phyloP scores from a whole-genome alignment of 208 protist genomes.

The Leishmania martiniquensis region DNA sequence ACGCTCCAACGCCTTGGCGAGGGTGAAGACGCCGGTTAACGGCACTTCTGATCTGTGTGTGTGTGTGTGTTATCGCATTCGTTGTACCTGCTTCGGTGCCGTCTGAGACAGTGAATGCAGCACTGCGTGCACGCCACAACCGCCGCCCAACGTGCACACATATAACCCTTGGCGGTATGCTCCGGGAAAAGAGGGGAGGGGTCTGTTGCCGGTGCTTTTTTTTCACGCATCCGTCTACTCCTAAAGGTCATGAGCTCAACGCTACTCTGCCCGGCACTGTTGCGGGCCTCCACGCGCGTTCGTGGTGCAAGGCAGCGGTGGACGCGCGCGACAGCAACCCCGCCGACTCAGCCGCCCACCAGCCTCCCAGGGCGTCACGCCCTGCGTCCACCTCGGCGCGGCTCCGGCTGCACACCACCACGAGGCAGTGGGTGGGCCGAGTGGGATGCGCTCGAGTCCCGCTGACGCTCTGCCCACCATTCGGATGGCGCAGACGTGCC shows the following conservation, averaged over 20 bases:
- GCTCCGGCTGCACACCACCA: not conserved
- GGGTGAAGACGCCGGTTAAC: too few relatives aligned
- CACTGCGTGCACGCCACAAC: too few relatives aligned
- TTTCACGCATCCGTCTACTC: not conserved
- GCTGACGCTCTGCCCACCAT: not conserved
- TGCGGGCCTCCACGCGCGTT: not conserved
- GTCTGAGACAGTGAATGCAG: not conserved
- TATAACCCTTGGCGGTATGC: too few relatives aligned
- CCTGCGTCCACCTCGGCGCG: not conserved
- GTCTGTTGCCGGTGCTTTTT: too few relatives aligned
- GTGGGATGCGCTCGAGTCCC: not conserved
- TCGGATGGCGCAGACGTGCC: not conserved
- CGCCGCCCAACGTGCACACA: too few relatives aligned
- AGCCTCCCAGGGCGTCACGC: not conserved
- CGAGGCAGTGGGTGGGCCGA: not conserved
- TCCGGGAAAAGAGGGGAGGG: too few relatives aligned
- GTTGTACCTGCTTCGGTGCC: too few relatives aligned
- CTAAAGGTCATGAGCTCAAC: not conserved
- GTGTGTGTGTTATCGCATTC: too few relatives aligned
- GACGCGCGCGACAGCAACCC: not conserved
- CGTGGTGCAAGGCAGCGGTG: not conserved
- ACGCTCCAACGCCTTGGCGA: too few relatives aligned
- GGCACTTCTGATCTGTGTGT: too few relatives aligned
- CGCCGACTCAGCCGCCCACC: not conserved
- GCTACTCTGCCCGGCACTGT: not conserved